Evolutionary conservation across 2,329 filamentous ascomycete species (phyloP).

Genomic region (Xylaria sp.): DNA sequence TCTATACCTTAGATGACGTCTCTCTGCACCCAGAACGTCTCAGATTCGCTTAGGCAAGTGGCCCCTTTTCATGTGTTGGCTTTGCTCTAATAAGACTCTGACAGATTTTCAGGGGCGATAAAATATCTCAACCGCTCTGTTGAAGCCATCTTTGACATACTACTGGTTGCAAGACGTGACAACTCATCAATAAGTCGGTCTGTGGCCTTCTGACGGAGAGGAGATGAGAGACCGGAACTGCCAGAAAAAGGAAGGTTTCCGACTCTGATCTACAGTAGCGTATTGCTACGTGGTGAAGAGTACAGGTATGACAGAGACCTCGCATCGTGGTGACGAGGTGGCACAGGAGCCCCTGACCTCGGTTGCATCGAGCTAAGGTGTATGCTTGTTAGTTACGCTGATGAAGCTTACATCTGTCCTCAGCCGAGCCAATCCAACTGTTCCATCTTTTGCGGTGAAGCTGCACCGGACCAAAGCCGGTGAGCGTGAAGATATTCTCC

Average conservation of each 20-base stretch:
- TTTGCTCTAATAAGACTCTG: slow-evolving; percentile 22
- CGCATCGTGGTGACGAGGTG: background rate
- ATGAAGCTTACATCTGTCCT: background rate
- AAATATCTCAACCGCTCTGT: background rate
- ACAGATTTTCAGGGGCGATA: background rate
- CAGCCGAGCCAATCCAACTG: background rate
- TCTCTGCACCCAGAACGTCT: background rate
- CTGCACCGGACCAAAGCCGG: slow-evolving; percentile 6
- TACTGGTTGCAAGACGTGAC: background rate
- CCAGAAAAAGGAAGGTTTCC: slow-evolving; percentile 4
- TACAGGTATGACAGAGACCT: background rate
- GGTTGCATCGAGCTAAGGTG: background rate
- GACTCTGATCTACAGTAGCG: background rate
- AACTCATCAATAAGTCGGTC: background rate
- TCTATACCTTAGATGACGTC: background rate
- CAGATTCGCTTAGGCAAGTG: background rate
- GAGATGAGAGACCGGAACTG: background rate
- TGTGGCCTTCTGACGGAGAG: background rate
- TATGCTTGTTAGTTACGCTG: background rate
- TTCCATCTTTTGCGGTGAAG: background rate
- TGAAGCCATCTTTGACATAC: background rate
- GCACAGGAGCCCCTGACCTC: background rate
- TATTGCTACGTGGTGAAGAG: background rate
- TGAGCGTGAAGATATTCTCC: slow-evolving; percentile 1
- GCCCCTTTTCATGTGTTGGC: background rate